Conservation (phyloP, 345 rosid genomes). For the Pugionium dolabratum region DNA sequence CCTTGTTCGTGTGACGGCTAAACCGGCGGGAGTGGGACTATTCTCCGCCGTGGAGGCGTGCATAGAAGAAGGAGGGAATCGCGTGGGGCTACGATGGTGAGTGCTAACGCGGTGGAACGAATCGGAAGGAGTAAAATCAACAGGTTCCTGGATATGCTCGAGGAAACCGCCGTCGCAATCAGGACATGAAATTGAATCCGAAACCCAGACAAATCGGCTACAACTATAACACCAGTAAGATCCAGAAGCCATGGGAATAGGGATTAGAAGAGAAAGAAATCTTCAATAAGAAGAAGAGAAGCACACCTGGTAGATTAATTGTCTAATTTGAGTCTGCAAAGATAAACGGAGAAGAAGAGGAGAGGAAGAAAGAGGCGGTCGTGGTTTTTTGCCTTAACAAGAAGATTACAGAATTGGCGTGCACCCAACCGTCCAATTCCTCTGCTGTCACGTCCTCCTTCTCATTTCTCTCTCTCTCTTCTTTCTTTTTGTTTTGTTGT, state of each 20-base stretch:
- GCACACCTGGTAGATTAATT: not conserved
- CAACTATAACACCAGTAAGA: constrained; percentile 93
- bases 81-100: constrained; percentile 44
- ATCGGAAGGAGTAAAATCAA: constrained; percentile 41
- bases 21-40: constrained; percentile 9
- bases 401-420: constrained; percentile 2
- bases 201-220: constrained; percentile 61
- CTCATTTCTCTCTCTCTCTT: not conserved
- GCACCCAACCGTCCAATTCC: constrained; percentile 32
- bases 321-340: not conserved
- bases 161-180: constrained; percentile 82
- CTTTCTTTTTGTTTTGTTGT: not conserved
- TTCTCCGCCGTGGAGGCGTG: constrained; percentile 9
- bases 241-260: constrained; percentile 55
- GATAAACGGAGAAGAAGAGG: constrained; percentile 13
- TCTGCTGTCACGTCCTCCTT: constrained; percentile 29
- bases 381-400: too few species aligned
- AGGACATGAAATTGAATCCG: constrained; percentile 58
- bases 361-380: too few species aligned
- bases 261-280: not conserved
- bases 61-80: constrained; percentile 35
- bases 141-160: constrained; percentile 58
- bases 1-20: not conserved
- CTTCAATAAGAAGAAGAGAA: not conserved
- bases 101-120: constrained; percentile 23